Conservation (phyloP, 1,284 basidiomycete genomes). For the Ceratobasidium sp. region DNA sequence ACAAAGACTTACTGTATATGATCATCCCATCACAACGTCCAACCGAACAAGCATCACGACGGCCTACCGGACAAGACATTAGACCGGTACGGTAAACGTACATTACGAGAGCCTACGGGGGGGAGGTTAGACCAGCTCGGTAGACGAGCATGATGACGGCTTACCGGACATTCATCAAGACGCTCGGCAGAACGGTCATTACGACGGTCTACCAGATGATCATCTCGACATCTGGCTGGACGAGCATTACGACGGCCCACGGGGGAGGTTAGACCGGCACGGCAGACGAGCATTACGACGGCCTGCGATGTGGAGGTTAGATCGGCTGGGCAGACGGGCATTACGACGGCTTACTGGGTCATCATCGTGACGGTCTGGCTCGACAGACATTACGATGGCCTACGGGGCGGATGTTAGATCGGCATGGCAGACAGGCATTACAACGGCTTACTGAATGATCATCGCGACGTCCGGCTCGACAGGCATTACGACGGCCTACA, state of each 20-base stretch:
- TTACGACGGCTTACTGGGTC: neutral
- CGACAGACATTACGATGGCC: neutral
- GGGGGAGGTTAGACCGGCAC: neutral
- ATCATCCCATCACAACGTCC: neutral
- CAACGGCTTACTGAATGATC: neutral
- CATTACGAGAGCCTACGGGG: no score
- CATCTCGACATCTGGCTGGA: neutral
- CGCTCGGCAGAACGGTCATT: neutral
- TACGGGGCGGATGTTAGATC: neutral
- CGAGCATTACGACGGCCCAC: neutral
- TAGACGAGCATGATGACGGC: neutral
- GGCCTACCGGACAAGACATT: neutral
- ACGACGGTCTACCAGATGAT: neutral
- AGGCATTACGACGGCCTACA: neutral
- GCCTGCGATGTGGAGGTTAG: neutral
- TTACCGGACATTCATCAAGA: neutral
- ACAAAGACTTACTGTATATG: neutral
- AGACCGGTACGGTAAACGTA: no score
- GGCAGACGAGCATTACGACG: neutral
- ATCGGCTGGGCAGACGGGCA: neutral
- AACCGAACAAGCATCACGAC: neutral
- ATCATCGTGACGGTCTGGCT: neutral
- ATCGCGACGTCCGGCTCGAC: neutral
- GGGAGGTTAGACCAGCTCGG: no score
- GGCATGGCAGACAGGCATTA: neutral